These are phyloP conservation scores for Cronartium quercuum DNA, from an alignment of 1,284 basidiomycete species.

Conservation along the genomic window DNA sequence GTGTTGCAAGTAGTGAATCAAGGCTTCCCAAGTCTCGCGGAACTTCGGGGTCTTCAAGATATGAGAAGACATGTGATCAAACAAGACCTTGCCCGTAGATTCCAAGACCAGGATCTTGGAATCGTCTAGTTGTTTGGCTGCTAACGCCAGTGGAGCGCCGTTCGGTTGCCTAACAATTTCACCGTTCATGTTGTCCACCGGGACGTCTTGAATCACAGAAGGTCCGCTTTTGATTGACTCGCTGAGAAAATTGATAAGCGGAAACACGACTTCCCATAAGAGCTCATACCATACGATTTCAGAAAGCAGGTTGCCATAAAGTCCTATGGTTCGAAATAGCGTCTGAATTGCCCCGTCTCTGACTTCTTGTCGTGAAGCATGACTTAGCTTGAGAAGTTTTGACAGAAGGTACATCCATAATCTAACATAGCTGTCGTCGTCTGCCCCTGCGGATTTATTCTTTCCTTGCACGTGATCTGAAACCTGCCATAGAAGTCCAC, in stretches of 20 bases:
- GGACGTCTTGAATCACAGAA: not conserved
- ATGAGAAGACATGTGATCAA: slow-evolving; percentile 67
- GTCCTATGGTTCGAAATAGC: slow-evolving; percentile 82
- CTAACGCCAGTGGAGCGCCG: slow-evolving; percentile 41
- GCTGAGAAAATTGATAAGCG: slow-evolving; percentile 66
- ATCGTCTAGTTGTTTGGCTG: slow-evolving; percentile 64
- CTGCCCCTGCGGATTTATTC: slow-evolving; percentile 60
- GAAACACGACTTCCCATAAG: slow-evolving; percentile 81
- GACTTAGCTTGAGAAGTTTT: slow-evolving; percentile 73
- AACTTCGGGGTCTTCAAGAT: slow-evolving; percentile 68
- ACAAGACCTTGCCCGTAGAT: slow-evolving; percentile 74
- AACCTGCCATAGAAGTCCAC: slow-evolving; percentile 82
- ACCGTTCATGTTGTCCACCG: slow-evolving; percentile 41
- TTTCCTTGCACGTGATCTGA: slow-evolving; percentile 71
- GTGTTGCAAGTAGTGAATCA: slow-evolving; percentile 64
- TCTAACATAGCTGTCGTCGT: slow-evolving; percentile 59
- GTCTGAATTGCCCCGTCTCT: slow-evolving; percentile 90
- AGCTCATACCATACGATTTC: slow-evolving; percentile 77
- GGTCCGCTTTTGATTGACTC: slow-evolving; percentile 47
- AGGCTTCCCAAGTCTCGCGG: slow-evolving; percentile 62
- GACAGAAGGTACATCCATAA: slow-evolving; percentile 86
- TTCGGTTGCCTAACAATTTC: slow-evolving; percentile 23
- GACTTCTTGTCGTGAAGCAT: slow-evolving; percentile 76
- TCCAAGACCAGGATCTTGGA: slow-evolving; percentile 77
- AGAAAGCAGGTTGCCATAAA: slow-evolving; percentile 78